Conservation (phyloP, 2,329 filamentous ascomycete species). For the Claviceps cyperi region DNA sequence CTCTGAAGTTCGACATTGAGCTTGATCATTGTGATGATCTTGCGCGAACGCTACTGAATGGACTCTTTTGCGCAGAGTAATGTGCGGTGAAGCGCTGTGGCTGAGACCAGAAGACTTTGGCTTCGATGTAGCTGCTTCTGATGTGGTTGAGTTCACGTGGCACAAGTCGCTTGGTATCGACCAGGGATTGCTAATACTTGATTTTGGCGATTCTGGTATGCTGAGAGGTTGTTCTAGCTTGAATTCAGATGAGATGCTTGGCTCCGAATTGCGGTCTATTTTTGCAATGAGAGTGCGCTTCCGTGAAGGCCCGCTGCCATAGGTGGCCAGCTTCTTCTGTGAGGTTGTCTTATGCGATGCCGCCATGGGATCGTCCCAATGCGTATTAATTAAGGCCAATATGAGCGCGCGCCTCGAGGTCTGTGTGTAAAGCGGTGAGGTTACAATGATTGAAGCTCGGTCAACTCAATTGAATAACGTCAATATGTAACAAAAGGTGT, state of each 20-base stretch:
- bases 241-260: not conserved
- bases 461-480: not conserved
- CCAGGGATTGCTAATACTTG: not conserved
- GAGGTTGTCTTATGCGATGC: slow-evolving; percentile 1
- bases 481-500: not conserved
- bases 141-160: not conserved
- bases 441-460: not conserved
- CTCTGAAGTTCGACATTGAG: not conserved
- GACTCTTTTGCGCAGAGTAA: slow-evolving; percentile 2
- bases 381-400: not conserved
- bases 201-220: not conserved
- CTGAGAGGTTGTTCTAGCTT: not conserved
- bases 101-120: not conserved
- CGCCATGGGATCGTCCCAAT: not conserved
- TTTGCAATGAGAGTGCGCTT: not conserved
- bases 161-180: not conserved
- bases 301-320: slow-evolving; percentile 1
- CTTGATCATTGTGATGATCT: not conserved
- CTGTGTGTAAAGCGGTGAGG: not conserved
- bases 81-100: not conserved
- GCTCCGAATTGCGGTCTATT: not conserved
- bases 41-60: slow-evolving; percentile 2
- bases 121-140: not conserved
- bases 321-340: slow-evolving; percentile 1
- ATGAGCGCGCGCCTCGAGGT: not conserved